A percentile compares a stretch with the other conserved stretches of the same genome.
phyloP scores from a whole-genome alignment of 257 asterid species.

The Avicennia marina region DNA sequence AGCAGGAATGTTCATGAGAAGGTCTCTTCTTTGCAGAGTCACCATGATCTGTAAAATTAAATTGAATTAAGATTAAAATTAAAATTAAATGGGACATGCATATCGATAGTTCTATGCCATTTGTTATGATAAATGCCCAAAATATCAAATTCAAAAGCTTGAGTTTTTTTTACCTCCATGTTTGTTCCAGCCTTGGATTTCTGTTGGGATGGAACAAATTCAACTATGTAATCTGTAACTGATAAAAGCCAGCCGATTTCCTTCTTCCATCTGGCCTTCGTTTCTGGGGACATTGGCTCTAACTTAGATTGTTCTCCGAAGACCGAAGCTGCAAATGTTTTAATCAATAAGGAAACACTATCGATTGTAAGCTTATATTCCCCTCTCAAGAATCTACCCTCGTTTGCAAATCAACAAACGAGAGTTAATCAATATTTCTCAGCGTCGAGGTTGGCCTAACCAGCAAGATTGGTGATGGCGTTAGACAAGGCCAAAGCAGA shows the following conservation, averaged over 20 bases:
- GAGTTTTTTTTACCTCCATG: constrained; percentile 53
- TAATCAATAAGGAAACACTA: neutral
- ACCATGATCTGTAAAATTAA: constrained; percentile 56
- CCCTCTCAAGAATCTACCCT: too few species aligned
- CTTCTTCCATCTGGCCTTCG: constrained; percentile 74
- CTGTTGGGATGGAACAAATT: constrained; percentile 78
- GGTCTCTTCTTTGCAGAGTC: constrained; percentile 72
- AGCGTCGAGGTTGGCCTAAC: constrained; percentile 17
- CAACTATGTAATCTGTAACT: constrained; percentile 80
- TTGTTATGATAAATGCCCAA: neutral
- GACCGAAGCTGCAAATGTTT: constrained; percentile 59
- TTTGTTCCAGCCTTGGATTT: constrained; percentile 58
- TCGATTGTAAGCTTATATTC: too few species aligned
- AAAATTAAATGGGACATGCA: neutral
- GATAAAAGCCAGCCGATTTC: constrained; percentile 82
- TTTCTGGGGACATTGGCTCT: constrained; percentile 72
- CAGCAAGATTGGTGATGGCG: constrained; percentile 88
- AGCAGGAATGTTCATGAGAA: constrained; percentile 65
- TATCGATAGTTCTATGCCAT: neutral
- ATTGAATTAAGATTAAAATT: neutral
- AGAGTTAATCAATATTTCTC: neutral
- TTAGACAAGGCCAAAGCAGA: constrained; percentile 87
- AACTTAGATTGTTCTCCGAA: constrained; percentile 76
- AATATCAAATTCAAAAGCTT: neutral
- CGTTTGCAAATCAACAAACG: neutral